Evolutionary conservation across 306 rosid genomes (phyloP).

Genomic region (barrel medic (Medicago truncatula)): MtrunA17r5.0-ANR NC_053046.1:17339001-17339500

Average conservation of each 20-base stretch:
- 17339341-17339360: slow-evolving; percentile 4
- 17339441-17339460: no score
- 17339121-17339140: slow-evolving; percentile 52
- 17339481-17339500: no score
- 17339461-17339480: no score
- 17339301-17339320: slow-evolving; percentile 33
- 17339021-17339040: slow-evolving; percentile 50
- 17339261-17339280: slow-evolving; percentile 30
- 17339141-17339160: slow-evolving; percentile 52
- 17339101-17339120: slow-evolving; percentile 38
- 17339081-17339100: slow-evolving; percentile 25
- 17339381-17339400: no score
- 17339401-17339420: no score
- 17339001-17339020: slow-evolving; percentile 38
- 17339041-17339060: slow-evolving; percentile 29
- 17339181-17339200: slow-evolving; percentile 54
- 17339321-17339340: slow-evolving; percentile 47
- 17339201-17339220: slow-evolving; percentile 49
- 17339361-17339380: not conserved
- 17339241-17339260: slow-evolving; percentile 44
- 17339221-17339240: slow-evolving; percentile 49
- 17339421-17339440: no score
- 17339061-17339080: slow-evolving; percentile 35
- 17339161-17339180: slow-evolving; percentile 51
- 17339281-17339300: slow-evolving; percentile 9